Percentiles rank a stretch among this genome's conserved stretches.
Conservation (phyloP, 2,329 filamentous ascomycete species). For the Nemania sp. region DNA sequence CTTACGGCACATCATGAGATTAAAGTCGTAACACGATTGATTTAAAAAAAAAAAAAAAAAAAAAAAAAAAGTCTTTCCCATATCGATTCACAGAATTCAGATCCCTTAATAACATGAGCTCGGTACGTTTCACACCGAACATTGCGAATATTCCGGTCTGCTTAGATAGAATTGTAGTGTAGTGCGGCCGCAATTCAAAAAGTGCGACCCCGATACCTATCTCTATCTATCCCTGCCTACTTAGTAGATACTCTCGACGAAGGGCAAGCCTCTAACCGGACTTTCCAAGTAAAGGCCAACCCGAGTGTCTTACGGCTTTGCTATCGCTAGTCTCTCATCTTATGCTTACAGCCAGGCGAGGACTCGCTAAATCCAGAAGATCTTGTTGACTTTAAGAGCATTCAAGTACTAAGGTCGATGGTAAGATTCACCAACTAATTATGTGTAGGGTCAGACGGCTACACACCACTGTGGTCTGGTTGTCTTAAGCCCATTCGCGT, state of each 20-base stretch:
- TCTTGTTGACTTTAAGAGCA: background rate
- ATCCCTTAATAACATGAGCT: slow-evolving; percentile 3
- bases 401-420: background rate
- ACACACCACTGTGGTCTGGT: slow-evolving; percentile 16
- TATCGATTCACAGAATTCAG: slow-evolving; percentile 2
- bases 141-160: slow-evolving; percentile 9
- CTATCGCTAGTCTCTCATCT: background rate
- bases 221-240: background rate
- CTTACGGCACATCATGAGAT: background rate
- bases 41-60: too few relatives aligned
- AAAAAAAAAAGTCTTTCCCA: background rate
- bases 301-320: background rate
- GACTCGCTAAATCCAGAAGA: background rate
- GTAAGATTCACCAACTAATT: slow-evolving; percentile 12
- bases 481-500: slow-evolving; percentile 13
- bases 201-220: slow-evolving; percentile 1
- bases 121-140: slow-evolving; percentile 7
- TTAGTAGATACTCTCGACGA: background rate
- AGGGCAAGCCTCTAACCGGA: background rate
- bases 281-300: background rate
- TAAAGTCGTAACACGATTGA: slow-evolving; percentile 1
- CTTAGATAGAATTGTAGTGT: background rate
- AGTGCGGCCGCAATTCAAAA: background rate
- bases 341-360: background rate
- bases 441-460: background rate